Percentiles rank a stretch among this genome's conserved stretches.
Conservation (phyloP, 257 asterid species). For the Jaltomata sinuosa region DNA sequence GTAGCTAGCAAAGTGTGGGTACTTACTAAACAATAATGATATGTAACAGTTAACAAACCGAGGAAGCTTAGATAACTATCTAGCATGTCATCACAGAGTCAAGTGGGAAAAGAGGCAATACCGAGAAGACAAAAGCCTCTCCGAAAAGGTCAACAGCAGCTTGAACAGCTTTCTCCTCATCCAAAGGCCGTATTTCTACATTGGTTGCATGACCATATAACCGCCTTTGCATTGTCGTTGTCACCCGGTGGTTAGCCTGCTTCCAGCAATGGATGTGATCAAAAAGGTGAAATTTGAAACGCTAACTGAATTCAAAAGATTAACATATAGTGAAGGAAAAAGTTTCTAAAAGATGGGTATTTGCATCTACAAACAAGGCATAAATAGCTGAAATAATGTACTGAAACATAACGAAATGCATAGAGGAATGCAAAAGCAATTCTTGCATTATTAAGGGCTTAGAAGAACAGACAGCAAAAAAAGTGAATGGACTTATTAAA, state of each 20-base stretch:
- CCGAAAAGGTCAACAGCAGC: slow-evolving; percentile 93
- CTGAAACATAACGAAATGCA: neutral
- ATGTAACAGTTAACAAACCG: neutral
- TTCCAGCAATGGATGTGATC: slow-evolving; percentile 8
- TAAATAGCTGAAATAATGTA: neutral
- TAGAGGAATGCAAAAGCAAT: neutral
- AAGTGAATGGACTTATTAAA: neutral
- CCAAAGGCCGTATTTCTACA: slow-evolving; percentile 86
- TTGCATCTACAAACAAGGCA: neutral
- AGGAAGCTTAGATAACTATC: neutral
- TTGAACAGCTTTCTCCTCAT: slow-evolving; percentile 97
- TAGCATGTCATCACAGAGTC: neutral
- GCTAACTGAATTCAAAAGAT: neutral
- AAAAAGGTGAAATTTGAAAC: neutral
- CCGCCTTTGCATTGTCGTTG: slow-evolving; percentile 87
- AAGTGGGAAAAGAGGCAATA: slow-evolving; percentile 20
- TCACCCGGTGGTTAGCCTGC: slow-evolving; percentile 84
- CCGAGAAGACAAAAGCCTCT: slow-evolving; percentile 77
- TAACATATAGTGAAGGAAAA: neutral
- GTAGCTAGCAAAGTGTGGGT: neutral
- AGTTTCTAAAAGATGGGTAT: neutral
- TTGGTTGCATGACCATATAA: slow-evolving; percentile 90
- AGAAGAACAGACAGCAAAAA: neutral
- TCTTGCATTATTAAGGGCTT: neutral
- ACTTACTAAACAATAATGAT: neutral